phyloP scores from a whole-genome alignment of 768 basidiomycete genomes.

The Agrocybe chaxingu region DNA sequence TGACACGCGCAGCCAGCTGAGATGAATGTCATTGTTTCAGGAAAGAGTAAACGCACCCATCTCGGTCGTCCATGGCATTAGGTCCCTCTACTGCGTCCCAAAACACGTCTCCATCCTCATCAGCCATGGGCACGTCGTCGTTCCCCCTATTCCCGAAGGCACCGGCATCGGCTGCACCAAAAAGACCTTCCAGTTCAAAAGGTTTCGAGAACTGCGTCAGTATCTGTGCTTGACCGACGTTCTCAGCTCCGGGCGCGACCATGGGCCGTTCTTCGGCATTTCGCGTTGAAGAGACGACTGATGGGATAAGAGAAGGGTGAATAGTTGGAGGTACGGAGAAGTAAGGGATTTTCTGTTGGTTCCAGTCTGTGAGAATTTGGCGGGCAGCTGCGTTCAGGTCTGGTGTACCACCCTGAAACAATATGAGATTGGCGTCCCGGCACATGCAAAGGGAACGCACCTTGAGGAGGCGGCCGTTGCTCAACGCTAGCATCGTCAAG shows the following conservation, averaged over 20 bases:
- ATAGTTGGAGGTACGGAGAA: constrained; percentile 74
- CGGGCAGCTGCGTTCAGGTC: constrained; percentile 82
- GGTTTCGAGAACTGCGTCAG: constrained; percentile 67
- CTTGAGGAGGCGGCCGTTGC: constrained; percentile 80
- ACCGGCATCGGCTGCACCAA: constrained; percentile 77
- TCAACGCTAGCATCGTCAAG: constrained; percentile 85
- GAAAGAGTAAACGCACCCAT: constrained; percentile 26
- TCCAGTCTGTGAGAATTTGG: constrained; percentile 88
- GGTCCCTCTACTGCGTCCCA: constrained; percentile 38
- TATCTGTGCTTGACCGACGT: constrained; percentile 79
- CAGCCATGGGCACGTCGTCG: constrained; percentile 35
- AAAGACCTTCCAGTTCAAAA: constrained; percentile 78
- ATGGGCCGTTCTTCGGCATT: constrained; percentile 23
- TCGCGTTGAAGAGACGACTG: constrained; percentile 25
- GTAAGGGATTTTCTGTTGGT: constrained; percentile 92
- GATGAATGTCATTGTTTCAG: constrained; percentile 11
- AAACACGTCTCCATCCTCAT: constrained; percentile 40
- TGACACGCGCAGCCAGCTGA: neutral
- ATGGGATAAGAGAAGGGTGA: constrained; percentile 75
- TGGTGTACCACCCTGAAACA: constrained; percentile 78
- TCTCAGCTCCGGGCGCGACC: constrained; percentile 73
- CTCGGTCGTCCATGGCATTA: constrained; percentile 34
- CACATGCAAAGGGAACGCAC: constrained; percentile 28
- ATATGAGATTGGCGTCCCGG: neutral
- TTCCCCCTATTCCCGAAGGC: constrained; percentile 58